Evolutionary conservation across 805 yeast genomes (phyloP), one percentile per base, ranked within the genome.

Genomic region (Cyberlindnera galapagoensis): DNA sequence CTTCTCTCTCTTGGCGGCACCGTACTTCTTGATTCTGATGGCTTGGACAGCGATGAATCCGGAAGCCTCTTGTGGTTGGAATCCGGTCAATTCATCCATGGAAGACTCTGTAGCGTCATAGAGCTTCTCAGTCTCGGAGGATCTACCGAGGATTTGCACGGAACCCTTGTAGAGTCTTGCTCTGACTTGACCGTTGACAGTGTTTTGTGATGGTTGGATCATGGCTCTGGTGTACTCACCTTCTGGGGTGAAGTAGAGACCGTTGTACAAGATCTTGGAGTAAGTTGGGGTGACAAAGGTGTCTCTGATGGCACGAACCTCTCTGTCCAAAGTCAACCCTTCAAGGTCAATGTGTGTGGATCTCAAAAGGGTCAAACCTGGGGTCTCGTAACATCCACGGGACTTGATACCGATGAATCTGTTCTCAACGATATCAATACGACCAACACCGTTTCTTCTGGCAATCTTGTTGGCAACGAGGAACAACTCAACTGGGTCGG

Each of bases 331-430:
- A 25, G 95, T 90, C 53, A 92, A 78, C 53, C 98, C 98, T 70
- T 92, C 98, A 52, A 92, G 69, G 62, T 92, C 98, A 59, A 92
- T 76, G 64, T 92, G 98, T 29, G 97, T 84, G 35, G 76, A 63
- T 76, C 98, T 86, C 65, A 92, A 79, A 42, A 92, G 60, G 41
- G 98, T 90, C 54, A 92, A 76, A 62, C 97, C 98, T 48, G 98
- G 98, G 44, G 97, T 94, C 69, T 92, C 98, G 70, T 92, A 92
- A 72, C 98, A 92, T 39, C 98, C 98, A 74, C 98, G 86, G 44
- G 97, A 88, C 66, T 92, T 92, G 63, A 92, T 82, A 62, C 97
- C 97, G 56, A 92, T 92, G 65, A 92, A 92, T 72, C 98, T 87
- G 74, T 92, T 86, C 70, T 92, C 98, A 46, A 92, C 98, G 57